Evolutionary conservation across 2,329 filamentous ascomycete species (phyloP), one percentile per base, ranked within the genome.

Genomic region (Aaosphaeria arxii): DNA sequence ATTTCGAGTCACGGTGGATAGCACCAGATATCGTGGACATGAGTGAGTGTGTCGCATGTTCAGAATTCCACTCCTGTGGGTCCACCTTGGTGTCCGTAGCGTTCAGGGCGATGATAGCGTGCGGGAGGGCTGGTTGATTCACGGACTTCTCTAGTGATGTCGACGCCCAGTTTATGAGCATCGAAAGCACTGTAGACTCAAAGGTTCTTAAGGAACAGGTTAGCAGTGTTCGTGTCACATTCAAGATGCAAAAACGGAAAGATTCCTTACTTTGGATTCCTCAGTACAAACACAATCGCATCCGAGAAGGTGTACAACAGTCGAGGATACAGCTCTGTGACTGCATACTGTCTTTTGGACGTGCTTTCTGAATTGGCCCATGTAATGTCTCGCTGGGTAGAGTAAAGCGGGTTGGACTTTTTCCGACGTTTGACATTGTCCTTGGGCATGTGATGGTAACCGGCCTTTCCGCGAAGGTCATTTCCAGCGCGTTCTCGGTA

Each of bases 61-160:
- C 52, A 3, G 69, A 53, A 50, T 78, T 70, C 77, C 77, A 81
- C 41, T 71, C 64, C 6, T 63, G 53, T n/a, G 64, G 60, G 32
- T 73, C 62, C 4, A 74, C 62, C 36, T 63, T 63, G 39, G 61
- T 55, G 6, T 77, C 70, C 0, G 71, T 67, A 1, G 71, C 73
- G 56, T 81, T 81, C 33, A 82, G 64, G 0, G 76, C 77, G 39
- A 83, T 76, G 45, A 83, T 73, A 5, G 75, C 78, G 55, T 81
- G 77, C 3, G 80, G 79, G 3, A 82, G 69, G 2, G 76, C 72
- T 0, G 79, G 79, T 52, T 82, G 79, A 49, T 82, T 82, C 40
- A 76, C 71, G 0, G 78, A 79, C 49, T 73, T 78, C 51, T 81
- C 78, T 5, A 81, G 64, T 1, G 75, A 74, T 9, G 76, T 72